Percentiles rank a stretch among this genome's conserved stretches.
Conservation (phyloP, 768 basidiomycete genomes). For the Amanita fuliginea region DNA sequence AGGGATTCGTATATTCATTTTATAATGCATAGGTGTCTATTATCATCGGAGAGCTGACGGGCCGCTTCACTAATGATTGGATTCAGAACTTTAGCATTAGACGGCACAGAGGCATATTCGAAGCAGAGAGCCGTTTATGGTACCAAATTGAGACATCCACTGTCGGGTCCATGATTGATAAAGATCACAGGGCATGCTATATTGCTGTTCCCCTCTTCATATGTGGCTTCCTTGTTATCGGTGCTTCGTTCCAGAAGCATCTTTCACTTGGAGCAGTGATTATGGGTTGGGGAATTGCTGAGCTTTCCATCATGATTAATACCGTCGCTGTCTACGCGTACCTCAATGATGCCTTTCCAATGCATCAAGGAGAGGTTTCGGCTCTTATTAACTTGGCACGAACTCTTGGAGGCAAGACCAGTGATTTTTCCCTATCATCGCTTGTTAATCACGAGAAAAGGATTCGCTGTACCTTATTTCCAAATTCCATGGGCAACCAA, state of each 20-base stretch:
- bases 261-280: not conserved
- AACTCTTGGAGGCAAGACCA: conserved; percentile 32
- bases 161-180: not conserved
- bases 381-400: conserved; percentile 48
- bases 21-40: conserved; percentile 31
- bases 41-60: conserved; percentile 39
- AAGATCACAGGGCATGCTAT: conserved; percentile 40
- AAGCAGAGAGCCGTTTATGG: conserved; percentile 54
- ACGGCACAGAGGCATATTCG: conserved; percentile 45
- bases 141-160: conserved; percentile 10
- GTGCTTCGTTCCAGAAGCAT: conserved; percentile 3
- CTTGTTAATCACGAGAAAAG: conserved; percentile 12
- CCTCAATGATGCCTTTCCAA: conserved; percentile 17
- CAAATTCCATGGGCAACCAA: conserved; percentile 56
- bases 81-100: conserved; percentile 34
- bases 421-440: not conserved
- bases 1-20: not conserved
- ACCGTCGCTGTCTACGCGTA: conserved; percentile 52
- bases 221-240: conserved; percentile 2
- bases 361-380: conserved; percentile 47
- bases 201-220: conserved; percentile 20
- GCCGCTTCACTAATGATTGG: conserved; percentile 43
- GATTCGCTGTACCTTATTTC: conserved; percentile 57
- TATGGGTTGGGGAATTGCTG: conserved; percentile 41
- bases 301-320: conserved; percentile 44